Conservation (phyloP, 129 eudicot genomes). For the Helichrysum umbraculigerum region DNA sequence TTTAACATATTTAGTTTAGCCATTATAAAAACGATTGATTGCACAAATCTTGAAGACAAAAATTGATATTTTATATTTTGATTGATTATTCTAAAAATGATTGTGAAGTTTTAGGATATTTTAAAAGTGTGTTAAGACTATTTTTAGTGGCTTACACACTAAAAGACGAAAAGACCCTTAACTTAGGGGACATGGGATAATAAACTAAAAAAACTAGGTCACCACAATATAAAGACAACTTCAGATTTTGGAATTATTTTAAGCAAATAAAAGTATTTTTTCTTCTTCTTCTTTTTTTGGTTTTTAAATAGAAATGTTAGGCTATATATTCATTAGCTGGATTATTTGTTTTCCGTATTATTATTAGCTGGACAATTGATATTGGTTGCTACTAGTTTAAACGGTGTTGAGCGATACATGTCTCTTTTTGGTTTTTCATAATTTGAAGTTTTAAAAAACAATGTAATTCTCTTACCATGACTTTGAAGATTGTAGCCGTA, state of each 20-base stretch:
- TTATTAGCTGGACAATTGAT: conserved; percentile 23
- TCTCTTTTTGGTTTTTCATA: neutral
- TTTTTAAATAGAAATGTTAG: neutral
- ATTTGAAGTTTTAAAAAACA: neutral
- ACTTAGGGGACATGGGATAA: conserved; percentile 24
- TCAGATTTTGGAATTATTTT: conserved; percentile 15
- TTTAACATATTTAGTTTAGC: neutral
- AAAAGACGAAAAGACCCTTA: conserved; percentile 22
- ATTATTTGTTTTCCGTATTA: conserved; percentile 15
- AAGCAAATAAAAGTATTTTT: neutral
- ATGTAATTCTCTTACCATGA: neutral
- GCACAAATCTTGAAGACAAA: neutral
- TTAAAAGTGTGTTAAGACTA: conserved; percentile 2
- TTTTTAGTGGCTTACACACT: conserved; percentile 10
- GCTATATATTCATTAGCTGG: conserved; percentile 27
- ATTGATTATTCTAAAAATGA: neutral
- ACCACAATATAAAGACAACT: conserved; percentile 17
- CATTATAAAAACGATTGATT: neutral
- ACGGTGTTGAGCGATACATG: neutral
- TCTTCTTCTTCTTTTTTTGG: too few relatives aligned
- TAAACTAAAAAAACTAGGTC: conserved; percentile 12
- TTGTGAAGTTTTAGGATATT: neutral
- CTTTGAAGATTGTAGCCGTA: too few relatives aligned
- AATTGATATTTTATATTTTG: neutral
- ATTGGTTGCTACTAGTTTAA: neutral